Evolutionary conservation across 495 filamentous ascomycete species (phyloP), one percentile per base, ranked within the genome.

Genomic region (Cryomyces minteri): DNA sequence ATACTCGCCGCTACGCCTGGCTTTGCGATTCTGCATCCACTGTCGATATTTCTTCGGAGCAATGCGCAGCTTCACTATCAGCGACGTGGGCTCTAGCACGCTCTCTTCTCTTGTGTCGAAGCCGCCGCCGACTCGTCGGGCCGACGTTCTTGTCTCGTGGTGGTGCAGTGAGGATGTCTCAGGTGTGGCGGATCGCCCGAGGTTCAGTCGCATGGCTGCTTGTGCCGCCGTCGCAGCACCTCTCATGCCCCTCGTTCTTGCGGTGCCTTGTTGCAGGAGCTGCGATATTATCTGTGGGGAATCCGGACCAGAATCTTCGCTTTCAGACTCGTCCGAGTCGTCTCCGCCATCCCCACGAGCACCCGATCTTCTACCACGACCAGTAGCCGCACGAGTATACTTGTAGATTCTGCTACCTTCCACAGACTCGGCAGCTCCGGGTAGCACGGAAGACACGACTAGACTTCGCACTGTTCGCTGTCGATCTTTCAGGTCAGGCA

Each of bases 401-500:
- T 94, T 94, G 62, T 78, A 90, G 0, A 94, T 73, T 51, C 88
- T 77, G 51, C 78, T 88, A 49, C 86, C 82, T 49, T 96, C 90
- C 31, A 94, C 63, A 5, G 74, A 71, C 31, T 70, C 65, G 25
- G 84, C 90, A 3, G 83, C 84, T 34, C 90, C 88, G 2, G 90
- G 90, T 37, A 98, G 70, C 30, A 90, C 83, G 4, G 80, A 82
- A 18, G 90, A 95, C 4, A 98, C 85, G 46, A 96, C 72, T 50
- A 92, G 67, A 0, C 86, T 93, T 10, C 90, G 76, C 45, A 95
- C 86, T 2, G 88, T 94, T 37, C 87, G 74, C 58, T 84, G 86
- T 34, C 88, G 74, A 54, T 98, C 92, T 58, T 95, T 96, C 31
- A 98, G 74, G 64, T 98, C 90, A 9, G 90, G 90, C 36, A 98